A percentile compares a stretch with the other conserved stretches of the same genome.
Evolutionary conservation across 2,329 filamentous ascomycete species (phyloP).

Genomic region (Curvularia spicifera): DNA sequence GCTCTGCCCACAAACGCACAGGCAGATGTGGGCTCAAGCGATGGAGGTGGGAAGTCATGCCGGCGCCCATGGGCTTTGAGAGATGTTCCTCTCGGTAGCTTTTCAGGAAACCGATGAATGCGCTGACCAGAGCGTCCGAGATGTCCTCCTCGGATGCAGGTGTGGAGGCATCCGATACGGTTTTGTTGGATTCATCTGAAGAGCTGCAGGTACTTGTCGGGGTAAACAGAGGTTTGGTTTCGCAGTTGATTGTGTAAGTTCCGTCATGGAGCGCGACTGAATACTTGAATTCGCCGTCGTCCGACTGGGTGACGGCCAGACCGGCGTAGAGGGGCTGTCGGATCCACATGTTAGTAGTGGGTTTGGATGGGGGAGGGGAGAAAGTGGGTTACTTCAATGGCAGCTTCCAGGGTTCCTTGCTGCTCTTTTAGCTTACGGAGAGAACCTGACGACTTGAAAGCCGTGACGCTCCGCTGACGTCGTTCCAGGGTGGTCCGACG

Average conservation of each 20-base stretch:
- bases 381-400: constrained; percentile 8
- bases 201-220: neutral
- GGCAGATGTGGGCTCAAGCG: constrained; percentile 69
- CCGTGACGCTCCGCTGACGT: constrained; percentile 12
- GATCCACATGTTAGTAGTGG: constrained; percentile 7
- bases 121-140: constrained; percentile 57
- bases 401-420: constrained; percentile 9
- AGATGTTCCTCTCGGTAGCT: constrained; percentile 69
- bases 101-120: constrained; percentile 63
- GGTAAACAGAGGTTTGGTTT: constrained; percentile 50
- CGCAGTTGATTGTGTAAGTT: constrained; percentile 76
- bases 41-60: constrained; percentile 67
- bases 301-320: constrained; percentile 62
- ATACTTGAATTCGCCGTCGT: constrained; percentile 59
- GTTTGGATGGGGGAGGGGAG: neutral
- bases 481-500: constrained; percentile 12
- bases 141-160: constrained; percentile 18
- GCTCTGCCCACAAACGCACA: constrained; percentile 74
- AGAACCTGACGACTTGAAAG: constrained; percentile 12
- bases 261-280: constrained; percentile 73
- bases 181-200: constrained; percentile 13
- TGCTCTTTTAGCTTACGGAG: constrained; percentile 15
- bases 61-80: constrained; percentile 76
- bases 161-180: constrained; percentile 20
- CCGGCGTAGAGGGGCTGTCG: constrained; percentile 62